These are phyloP conservation scores for Huntiella bhutanensis DNA, from an alignment of 2,329 filamentous ascomycete species.

Conservation along the genomic window DNA sequence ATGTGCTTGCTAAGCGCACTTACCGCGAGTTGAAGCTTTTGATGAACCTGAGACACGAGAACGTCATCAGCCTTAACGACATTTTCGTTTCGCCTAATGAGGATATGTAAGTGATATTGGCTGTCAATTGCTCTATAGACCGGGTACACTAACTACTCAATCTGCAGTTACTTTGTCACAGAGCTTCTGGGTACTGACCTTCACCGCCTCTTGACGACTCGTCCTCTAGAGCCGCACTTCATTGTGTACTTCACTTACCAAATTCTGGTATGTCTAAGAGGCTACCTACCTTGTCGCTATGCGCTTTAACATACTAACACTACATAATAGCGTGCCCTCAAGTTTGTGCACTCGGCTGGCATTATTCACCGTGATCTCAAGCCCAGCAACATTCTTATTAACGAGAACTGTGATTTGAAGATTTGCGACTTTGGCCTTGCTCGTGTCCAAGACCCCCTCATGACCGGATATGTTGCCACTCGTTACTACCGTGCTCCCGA, in stretches of 20 bases:
- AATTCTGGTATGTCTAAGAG: slow-evolving; percentile 54
- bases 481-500: slow-evolving; percentile 97
- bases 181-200: slow-evolving; percentile 93
- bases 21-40: slow-evolving; percentile 94
- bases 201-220: slow-evolving; percentile 82
- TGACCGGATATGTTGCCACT: slow-evolving; percentile 98
- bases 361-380: slow-evolving; percentile 96
- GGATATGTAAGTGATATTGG: slow-evolving; percentile 55
- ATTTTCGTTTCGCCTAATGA: slow-evolving; percentile 99
- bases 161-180: slow-evolving; percentile 77
- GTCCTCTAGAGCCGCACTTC: slow-evolving; percentile 96
- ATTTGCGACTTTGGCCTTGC: slow-evolving; percentile 98
- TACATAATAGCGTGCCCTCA: slow-evolving; percentile 59
- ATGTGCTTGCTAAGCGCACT: slow-evolving; percentile 89
- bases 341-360: slow-evolving; percentile 97
- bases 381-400: slow-evolving; percentile 96
- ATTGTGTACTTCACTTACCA: slow-evolving; percentile 99
- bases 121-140: background rate
- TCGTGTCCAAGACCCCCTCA: slow-evolving; percentile 95
- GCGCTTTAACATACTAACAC: background rate
- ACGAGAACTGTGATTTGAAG: slow-evolving; percentile 98
- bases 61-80: slow-evolving; percentile 96
- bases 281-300: background rate
- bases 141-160: slow-evolving; percentile 11
- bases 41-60: slow-evolving; percentile 93